These are phyloP conservation scores for Macrophomina phaseolina DNA, from an alignment of 2,329 filamentous ascomycete genomes.

Conservation along the genomic window DNA sequence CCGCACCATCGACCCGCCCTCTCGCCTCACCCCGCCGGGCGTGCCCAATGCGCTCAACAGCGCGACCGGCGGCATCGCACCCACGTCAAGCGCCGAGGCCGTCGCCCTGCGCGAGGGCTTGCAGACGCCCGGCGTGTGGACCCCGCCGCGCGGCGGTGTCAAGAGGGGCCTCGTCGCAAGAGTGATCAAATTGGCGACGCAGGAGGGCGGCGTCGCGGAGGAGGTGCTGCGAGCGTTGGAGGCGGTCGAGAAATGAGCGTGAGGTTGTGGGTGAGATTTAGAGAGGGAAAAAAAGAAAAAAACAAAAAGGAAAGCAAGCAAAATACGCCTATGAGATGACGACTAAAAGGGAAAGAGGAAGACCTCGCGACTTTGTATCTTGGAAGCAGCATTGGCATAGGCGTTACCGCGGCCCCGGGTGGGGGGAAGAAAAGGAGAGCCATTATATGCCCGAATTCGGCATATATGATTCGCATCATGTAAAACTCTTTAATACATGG, in stretches of 20 bases:
- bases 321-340: too few species aligned
- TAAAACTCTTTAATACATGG: too few species aligned
- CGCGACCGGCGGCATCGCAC: constrained; percentile 49
- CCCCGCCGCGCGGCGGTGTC: constrained; percentile 80
- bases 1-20: constrained; percentile 57
- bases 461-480: background rate
- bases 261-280: too few species aligned
- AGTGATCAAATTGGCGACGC: constrained; percentile 78
- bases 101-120: constrained; percentile 59
- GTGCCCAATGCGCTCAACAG: constrained; percentile 55
- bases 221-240: constrained; percentile 85
- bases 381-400: background rate
- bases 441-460: background rate
- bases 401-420: background rate
- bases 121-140: constrained; percentile 77
- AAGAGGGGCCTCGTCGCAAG: constrained; percentile 73
- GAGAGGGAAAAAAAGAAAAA: background rate
- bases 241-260: constrained; percentile 63
- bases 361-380: background rate
- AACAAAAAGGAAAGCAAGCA: background rate
- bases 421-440: background rate
- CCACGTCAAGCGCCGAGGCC: constrained; percentile 47
- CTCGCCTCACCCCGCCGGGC: constrained; percentile 54
- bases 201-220: constrained; percentile 79
- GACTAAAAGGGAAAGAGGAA: too few species aligned